Evolutionary conservation across 805 yeast species (phyloP).

Genomic region (Komagataella populi): DNA sequence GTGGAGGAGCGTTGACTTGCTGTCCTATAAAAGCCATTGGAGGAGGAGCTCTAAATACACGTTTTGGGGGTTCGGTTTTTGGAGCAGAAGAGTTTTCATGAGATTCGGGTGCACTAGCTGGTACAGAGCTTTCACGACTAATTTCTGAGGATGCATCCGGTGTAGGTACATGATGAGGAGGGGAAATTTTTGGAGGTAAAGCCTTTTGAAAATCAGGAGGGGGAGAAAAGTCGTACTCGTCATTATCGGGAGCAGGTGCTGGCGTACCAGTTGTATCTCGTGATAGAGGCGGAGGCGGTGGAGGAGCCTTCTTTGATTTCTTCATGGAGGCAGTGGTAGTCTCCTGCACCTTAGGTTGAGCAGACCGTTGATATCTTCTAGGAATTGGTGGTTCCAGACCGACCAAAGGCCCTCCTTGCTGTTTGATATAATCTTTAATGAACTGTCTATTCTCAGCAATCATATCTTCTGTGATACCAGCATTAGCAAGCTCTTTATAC

Average conservation of each 20-base stretch:
- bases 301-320: constrained; percentile 19
- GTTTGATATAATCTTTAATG: constrained; percentile 62
- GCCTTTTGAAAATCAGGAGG: constrained; percentile 9
- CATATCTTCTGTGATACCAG: constrained; percentile 81
- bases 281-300: constrained; percentile 21
- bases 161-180: background rate
- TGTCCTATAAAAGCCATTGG: constrained; percentile 3
- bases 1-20: constrained; percentile 4
- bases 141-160: constrained; percentile 6
- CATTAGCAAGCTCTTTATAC: constrained; percentile 56
- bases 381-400: constrained; percentile 83
- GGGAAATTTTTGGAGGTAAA: constrained; percentile 3
- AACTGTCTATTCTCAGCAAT: constrained; percentile 77
- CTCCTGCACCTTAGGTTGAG: constrained; percentile 4
- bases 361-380: constrained; percentile 23
- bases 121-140: constrained; percentile 3
- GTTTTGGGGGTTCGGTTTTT: constrained; percentile 6
- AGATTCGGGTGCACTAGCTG: constrained; percentile 5
- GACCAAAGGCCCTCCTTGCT: constrained; percentile 68
- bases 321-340: constrained; percentile 10
- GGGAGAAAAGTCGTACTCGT: constrained; percentile 10
- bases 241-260: constrained; percentile 13
- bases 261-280: constrained; percentile 24
- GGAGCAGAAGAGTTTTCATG: background rate
- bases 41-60: constrained; percentile 24